Percentiles rank a stretch among this genome's conserved stretches.
Evolutionary conservation across 768 basidiomycete species (phyloP).

Genomic region (Leccinum rimulosum): DNA sequence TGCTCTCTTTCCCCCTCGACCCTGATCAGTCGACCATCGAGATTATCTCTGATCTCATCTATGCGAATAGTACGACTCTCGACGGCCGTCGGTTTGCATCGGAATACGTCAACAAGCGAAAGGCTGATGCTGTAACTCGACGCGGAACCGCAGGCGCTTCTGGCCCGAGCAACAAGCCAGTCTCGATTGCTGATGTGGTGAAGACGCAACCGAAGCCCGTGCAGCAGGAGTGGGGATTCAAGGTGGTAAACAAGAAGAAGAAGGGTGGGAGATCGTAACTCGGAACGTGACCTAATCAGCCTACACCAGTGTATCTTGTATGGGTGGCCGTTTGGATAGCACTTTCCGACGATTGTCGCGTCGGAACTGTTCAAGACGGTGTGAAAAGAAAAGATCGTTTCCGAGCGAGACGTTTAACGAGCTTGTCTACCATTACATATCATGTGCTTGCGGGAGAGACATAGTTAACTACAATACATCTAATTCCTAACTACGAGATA

Average conservation of each 20-base stretch:
- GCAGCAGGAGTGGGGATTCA: conserved; percentile 84
- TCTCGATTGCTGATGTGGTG: conserved; percentile 87
- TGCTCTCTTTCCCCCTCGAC: conserved; percentile 91
- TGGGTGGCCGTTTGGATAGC: conserved; percentile 25
- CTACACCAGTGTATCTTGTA: conserved; percentile 12
- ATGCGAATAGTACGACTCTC: conserved; percentile 90
- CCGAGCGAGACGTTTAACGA: background rate
- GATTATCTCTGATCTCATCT: conserved; percentile 93
- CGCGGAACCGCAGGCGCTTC: conserved; percentile 43
- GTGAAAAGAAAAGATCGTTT: background rate
- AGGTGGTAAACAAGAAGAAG: conserved; percentile 96
- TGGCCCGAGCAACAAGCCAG: conserved; percentile 42
- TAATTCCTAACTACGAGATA: conserved; percentile 21
- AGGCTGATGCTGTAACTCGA: conserved; percentile 66
- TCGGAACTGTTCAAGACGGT: background rate
- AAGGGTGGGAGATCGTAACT: conserved; percentile 61
- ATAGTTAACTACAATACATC: conserved; percentile 21
- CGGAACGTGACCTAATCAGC: background rate
- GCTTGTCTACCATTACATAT: background rate
- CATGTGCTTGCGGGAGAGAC: background rate
- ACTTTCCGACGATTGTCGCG: conserved; percentile 5
- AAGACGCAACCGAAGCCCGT: conserved; percentile 80
- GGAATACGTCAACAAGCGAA: conserved; percentile 86
- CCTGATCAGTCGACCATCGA: conserved; percentile 80
- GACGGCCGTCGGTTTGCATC: conserved; percentile 94